Base-by-base conservation (phyloP, 192 early-diverging fungal species). In the Oehlia diaphana region DNA sequence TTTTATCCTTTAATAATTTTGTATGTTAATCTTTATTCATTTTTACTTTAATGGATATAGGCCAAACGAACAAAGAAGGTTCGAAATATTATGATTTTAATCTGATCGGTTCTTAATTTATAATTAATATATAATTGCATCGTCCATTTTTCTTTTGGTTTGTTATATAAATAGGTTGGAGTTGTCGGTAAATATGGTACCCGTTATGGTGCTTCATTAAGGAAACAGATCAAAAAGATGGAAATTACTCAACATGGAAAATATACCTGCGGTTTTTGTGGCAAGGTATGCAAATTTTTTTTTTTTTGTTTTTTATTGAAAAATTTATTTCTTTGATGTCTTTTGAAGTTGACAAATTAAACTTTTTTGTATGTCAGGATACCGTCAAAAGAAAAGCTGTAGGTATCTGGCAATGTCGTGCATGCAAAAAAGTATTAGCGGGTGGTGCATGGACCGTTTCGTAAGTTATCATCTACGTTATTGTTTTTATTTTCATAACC, bases 241-340 rank as follows among this genome's bases (percentile, higher is more conserved):
- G 98, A 99, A 93, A 96, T 98, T 88, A 95, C 96, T 86, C 98
- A 99, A 90, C 98, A 99, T 91, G 90, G 93, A 87, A 96, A 96
- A 90, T 99, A 99, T 95, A 97, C 95, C 82, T 99, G 98, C 91
- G 93, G 96, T 83, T 99, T 99, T 96, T 99, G 98, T 90, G 97
- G 98, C 81, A 97, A 97, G 88, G 92, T 94, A 86, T 81, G 79
- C 14, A 3, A 58, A 53, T 1, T 53, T 53, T 53, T 53, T 53
- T 53, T 53, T 53, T 53, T 53, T 53, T 37, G 2, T 37, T 37
- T 37, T 37, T 26, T 26, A 0, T 37, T 8, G 39, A 42, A 42
- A 58, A 58, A 58, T 7, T 16, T 58, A 19, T 19, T 58, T 58
- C 39, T 42, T 19, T 21, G 16, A 21, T 58, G 19, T 21, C 16